phyloP scores from a whole-genome alignment of 345 rosid species.

The Crucihimalaya himalaica region DNA sequence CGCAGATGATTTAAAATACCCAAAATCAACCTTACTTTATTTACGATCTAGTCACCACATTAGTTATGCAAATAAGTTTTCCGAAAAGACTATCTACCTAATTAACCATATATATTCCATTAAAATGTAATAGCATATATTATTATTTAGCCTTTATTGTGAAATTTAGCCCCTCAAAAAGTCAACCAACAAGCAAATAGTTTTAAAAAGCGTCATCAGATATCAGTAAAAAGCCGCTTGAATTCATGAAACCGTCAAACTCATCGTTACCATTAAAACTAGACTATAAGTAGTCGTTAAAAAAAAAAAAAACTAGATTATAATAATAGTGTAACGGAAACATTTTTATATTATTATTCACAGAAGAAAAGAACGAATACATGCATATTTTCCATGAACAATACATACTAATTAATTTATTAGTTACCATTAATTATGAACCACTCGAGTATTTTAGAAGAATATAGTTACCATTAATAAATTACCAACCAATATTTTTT shows the following conservation, averaged over 20 bases:
- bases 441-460: neutral
- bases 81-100: no score
- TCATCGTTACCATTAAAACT: neutral
- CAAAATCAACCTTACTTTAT: no score
- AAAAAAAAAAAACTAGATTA: neutral
- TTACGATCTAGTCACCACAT: no score
- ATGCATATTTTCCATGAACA: neutral
- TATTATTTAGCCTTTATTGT: neutral
- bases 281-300: no score
- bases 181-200: neutral
- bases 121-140: no score
- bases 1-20: neutral
- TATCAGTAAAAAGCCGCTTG: neutral
- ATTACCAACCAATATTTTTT: neutral
- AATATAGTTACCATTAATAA: neutral
- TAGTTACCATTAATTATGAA: neutral
- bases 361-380: neutral
- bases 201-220: neutral
- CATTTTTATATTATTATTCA: neutral
- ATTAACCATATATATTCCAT: no score
- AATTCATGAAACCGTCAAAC: conserved; percentile 3
- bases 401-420: neutral
- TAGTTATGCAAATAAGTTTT: no score
- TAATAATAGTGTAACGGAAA: neutral
- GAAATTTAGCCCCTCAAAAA: neutral